These are phyloP conservation scores for Plasmodium falciparum DNA, from an alignment of 169 alveolate species.

Conservation along the genomic window DNA sequence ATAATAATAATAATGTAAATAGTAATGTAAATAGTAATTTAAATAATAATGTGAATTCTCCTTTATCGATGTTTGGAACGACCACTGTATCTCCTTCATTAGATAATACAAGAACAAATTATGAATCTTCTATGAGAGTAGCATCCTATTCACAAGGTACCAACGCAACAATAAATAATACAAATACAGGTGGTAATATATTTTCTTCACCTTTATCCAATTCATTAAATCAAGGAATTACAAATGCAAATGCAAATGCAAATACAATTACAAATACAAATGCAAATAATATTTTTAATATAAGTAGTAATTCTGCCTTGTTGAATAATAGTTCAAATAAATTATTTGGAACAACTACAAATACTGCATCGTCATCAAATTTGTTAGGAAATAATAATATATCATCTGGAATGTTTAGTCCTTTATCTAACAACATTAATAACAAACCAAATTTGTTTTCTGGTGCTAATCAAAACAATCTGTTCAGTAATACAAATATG, in stretches of 20 bases:
- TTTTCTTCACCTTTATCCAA: neutral
- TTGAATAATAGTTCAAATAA: neutral
- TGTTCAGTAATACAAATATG: neutral
- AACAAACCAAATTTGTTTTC: slow-evolving; percentile 30
- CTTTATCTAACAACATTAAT: neutral
- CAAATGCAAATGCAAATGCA: neutral
- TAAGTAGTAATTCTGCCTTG: neutral
- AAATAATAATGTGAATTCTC: neutral
- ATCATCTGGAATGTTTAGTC: neutral
- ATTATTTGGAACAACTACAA: neutral
- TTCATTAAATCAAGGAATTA: too few species aligned
- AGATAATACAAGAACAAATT: slow-evolving; percentile 19
- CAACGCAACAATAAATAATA: neutral
- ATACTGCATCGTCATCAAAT: neutral
- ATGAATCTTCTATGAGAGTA: slow-evolving; percentile 19
- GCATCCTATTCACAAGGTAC: slow-evolving; percentile 19
- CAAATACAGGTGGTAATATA: neutral
- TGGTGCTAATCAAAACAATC: slow-evolving; percentile 20
- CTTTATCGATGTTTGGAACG: neutral
- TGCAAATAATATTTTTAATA: neutral
- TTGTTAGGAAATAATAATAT: neutral
- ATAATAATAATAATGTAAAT: neutral
- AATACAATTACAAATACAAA: too few species aligned
- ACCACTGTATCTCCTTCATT: neutral
- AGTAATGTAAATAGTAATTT: neutral